These are phyloP conservation scores for Lathyrus oleraceus DNA, from an alignment of 306 rosid genomes.

Conservation along the genomic window DNA sequence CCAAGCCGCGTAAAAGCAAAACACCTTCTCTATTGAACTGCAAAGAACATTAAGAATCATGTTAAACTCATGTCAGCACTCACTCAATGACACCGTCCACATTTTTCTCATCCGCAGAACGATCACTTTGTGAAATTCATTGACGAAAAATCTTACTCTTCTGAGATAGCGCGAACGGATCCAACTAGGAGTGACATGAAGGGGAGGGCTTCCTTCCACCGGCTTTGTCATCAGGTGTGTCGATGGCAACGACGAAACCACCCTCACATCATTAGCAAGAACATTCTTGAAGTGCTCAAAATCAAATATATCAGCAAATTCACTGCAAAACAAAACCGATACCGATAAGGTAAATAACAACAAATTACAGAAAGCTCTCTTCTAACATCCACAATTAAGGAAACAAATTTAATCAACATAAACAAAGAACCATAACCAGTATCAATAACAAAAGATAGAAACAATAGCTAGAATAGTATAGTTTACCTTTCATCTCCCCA, in stretches of 20 bases:
- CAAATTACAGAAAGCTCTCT: not conserved
- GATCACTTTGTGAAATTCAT: not conserved
- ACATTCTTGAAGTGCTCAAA: slow-evolving; percentile 90
- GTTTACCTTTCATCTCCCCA: slow-evolving; percentile 98
- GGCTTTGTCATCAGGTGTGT: slow-evolving; percentile 90
- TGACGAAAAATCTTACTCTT: slow-evolving; percentile 50
- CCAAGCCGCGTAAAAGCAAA: slow-evolving; percentile 82
- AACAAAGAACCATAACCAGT: not conserved
- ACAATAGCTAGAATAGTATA: too few relatives aligned
- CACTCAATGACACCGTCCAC: not conserved
- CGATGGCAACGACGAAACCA: slow-evolving; percentile 87
- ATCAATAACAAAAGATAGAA: not conserved
- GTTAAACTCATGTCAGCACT: slow-evolving; percentile 23
- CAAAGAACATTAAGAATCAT: slow-evolving; percentile 33
- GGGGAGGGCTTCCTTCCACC: slow-evolving; percentile 78
- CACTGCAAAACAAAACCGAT: slow-evolving; percentile 62
- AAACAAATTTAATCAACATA: slow-evolving; percentile 10
- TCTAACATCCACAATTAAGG: not conserved
- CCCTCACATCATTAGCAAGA: slow-evolving; percentile 67
- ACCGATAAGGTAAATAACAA: slow-evolving; percentile 18
- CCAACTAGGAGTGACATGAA: slow-evolving; percentile 77
- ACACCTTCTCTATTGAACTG: slow-evolving; percentile 96
- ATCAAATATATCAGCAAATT: slow-evolving; percentile 93
- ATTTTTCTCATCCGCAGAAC: not conserved
- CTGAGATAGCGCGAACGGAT: slow-evolving; percentile 82